Percentiles rank a stretch among this genome's conserved stretches.
These are phyloP conservation scores for Fonsecaea nubica DNA, from an alignment of 2,329 filamentous ascomycete genomes.

Conservation along the genomic window DNA sequence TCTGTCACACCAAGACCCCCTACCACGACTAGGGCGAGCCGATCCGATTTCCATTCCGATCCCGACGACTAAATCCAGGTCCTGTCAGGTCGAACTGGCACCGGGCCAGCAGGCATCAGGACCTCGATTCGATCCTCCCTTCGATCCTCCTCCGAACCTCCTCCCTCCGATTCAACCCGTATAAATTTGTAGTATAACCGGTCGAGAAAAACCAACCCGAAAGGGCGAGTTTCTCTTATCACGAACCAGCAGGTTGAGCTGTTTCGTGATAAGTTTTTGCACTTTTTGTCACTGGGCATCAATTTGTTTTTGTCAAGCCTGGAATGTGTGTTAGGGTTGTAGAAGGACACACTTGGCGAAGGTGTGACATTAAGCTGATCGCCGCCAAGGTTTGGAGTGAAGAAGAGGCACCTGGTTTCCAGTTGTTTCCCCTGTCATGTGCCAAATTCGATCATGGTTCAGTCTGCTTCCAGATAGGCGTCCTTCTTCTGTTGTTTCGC, in stretches of 20 bases:
- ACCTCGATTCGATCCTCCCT: conserved; percentile 12
- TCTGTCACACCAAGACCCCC: conserved; percentile 1
- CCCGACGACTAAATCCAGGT: background rate
- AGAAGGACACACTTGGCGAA: background rate
- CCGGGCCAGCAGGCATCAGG: background rate
- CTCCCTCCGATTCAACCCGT: background rate
- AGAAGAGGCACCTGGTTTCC: background rate
- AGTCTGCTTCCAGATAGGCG: conserved; percentile 30
- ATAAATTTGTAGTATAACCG: background rate
- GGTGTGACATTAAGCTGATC: background rate
- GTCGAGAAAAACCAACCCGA: conserved; percentile 1
- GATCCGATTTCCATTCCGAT: background rate
- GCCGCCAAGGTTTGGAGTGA: background rate
- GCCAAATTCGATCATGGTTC: background rate
- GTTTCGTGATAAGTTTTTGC: background rate
- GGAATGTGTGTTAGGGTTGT: background rate
- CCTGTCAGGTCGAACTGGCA: conserved; percentile 2
- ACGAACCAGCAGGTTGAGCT: background rate
- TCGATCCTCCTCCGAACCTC: background rate
- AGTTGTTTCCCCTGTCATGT: background rate
- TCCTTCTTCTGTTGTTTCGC: conserved; percentile 43
- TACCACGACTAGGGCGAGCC: background rate
- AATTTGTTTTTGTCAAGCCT: background rate
- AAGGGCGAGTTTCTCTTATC: conserved; percentile 7
- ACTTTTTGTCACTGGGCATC: background rate